A percentile compares a stretch with the other conserved stretches of the same genome.
These are phyloP conservation scores for Aureobasidium melanogenum DNA, from an alignment of 2,329 filamentous ascomycete genomes.

Conservation along the genomic window DNA sequence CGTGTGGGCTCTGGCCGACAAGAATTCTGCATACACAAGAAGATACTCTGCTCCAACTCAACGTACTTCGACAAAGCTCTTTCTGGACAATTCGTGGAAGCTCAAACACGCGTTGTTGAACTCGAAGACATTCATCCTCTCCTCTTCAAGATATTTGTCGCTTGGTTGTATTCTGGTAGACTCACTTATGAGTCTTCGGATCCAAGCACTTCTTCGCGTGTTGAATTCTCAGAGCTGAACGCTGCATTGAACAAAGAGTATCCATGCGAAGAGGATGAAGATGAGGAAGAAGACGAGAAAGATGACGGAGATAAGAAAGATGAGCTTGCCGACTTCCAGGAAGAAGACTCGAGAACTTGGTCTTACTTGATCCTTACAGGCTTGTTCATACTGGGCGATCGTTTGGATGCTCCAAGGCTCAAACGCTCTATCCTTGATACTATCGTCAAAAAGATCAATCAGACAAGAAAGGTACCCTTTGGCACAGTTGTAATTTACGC, in stretches of 20 bases:
- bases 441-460: background rate
- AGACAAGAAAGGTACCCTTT: background rate
- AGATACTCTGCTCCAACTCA: background rate
- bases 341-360: background rate
- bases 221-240: background rate
- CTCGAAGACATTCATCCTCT: background rate
- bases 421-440: background rate
- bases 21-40: background rate
- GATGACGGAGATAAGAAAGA: no score
- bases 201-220: background rate
- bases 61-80: background rate
- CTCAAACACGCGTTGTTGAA: background rate
- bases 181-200: background rate
- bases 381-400: background rate
- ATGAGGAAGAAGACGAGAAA: background rate
- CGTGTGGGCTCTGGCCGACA: background rate
- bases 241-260: background rate
- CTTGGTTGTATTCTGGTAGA: background rate
- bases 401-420: background rate
- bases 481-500: background rate
- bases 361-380: background rate
- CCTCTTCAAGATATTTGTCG: background rate
- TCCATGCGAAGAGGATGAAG: background rate
- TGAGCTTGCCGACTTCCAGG: background rate
- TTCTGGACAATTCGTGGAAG: background rate